phyloP scores from a whole-genome alignment of 805 yeast species.

The Saturnispora besseyi region DNA sequence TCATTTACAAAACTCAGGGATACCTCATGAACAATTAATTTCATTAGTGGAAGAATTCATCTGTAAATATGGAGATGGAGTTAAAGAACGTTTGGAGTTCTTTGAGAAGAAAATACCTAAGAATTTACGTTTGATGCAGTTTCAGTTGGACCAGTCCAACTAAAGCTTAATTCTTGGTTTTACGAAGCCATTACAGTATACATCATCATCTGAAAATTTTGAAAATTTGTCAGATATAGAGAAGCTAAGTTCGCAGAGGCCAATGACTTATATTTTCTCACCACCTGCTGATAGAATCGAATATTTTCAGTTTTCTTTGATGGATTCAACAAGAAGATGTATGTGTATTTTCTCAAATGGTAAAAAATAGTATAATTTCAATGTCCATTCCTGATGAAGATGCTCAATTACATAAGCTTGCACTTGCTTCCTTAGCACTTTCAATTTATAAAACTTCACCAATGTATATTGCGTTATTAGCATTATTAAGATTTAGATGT shows the following conservation, averaged over 20 bases:
- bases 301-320: slow-evolving; percentile 16
- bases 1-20: neutral
- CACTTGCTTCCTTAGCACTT: neutral
- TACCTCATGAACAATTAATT: slow-evolving; percentile 1
- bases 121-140: slow-evolving; percentile 12
- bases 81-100: slow-evolving; percentile 15
- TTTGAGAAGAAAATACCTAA: slow-evolving; percentile 14
- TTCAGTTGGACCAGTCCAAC: slow-evolving; percentile 9
- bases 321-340: slow-evolving; percentile 12
- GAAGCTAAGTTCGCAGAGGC: neutral
- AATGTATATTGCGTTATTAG: neutral
- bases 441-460: neutral
- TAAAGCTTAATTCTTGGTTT: slow-evolving; percentile 11
- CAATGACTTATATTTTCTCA: slow-evolving; percentile 2
- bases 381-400: neutral
- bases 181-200: neutral
- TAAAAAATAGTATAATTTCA: neutral
- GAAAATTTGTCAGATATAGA: neutral
- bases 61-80: slow-evolving; percentile 13
- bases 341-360: slow-evolving; percentile 8
- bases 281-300: slow-evolving; percentile 11
- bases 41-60: neutral
- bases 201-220: neutral
- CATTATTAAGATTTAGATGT: slow-evolving; percentile 1
- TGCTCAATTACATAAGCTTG: neutral